These are phyloP conservation scores for Aspergillus puulaauensis DNA, from an alignment of 2,329 filamentous ascomycete genomes.

Conservation along the genomic window DNA sequence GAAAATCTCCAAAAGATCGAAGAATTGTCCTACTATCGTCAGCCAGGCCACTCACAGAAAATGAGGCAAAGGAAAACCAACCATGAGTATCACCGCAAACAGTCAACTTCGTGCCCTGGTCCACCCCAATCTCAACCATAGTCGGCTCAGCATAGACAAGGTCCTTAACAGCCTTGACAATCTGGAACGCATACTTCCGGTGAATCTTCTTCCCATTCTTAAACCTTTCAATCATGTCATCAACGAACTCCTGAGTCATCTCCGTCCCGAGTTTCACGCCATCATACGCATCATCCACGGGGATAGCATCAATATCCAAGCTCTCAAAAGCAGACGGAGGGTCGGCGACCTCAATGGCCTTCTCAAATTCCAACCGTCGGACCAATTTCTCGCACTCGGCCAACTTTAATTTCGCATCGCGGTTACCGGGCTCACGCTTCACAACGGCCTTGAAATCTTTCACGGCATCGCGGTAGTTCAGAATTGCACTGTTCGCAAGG, in stretches of 20 bases:
- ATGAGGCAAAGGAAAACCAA: conserved; percentile 30
- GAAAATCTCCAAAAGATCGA: conserved; percentile 96
- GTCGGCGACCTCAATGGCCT: conserved; percentile 90
- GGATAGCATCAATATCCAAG: conserved; percentile 82
- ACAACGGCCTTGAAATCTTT: conserved; percentile 91
- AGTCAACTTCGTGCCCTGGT: conserved; percentile 75
- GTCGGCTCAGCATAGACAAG: conserved; percentile 90
- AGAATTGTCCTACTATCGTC: conserved; percentile 74
- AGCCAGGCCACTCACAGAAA: background rate
- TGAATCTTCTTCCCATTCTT: conserved; percentile 94
- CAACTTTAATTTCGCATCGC: conserved; percentile 85
- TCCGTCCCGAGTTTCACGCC: conserved; percentile 71
- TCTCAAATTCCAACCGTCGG: conserved; percentile 86
- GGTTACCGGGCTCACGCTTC: conserved; percentile 81
- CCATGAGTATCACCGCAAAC: conserved; percentile 98
- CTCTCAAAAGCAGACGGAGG: conserved; percentile 90
- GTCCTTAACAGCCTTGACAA: conserved; percentile 84
- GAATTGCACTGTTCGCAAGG: conserved; percentile 84
- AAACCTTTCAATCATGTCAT: conserved; percentile 96
- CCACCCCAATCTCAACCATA: conserved; percentile 90
- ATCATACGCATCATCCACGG: conserved; percentile 80
- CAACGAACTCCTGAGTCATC: conserved; percentile 96
- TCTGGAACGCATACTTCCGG: conserved; percentile 96
- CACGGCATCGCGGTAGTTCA: conserved; percentile 82
- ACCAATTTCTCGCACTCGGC: conserved; percentile 94